Base-by-base conservation (phyloP, 345 rosid species). In the Crucihimalaya himalaica region DNA sequence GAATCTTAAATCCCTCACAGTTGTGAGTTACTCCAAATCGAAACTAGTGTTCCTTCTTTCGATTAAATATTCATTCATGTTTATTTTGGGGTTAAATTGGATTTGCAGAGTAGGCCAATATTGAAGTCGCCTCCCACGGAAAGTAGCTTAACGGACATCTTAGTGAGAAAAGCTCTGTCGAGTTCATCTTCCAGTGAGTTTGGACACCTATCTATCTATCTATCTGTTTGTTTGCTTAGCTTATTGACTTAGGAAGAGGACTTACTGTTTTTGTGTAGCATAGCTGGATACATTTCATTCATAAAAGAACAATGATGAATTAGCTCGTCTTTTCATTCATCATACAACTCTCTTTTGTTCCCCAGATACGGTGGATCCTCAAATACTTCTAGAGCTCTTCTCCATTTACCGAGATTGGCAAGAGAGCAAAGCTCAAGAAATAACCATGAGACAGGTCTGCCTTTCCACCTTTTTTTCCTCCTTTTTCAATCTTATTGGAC, bases 111-210 rank as follows among this genome's bases (percentile, higher is more conserved):
- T 51, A 76, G 78, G 51, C 99, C 97, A 39, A 87, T 95, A 68
- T 62, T 95, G 74, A 87, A 87, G 68, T 77, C 88, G 2, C 82
- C 82, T 58, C 97, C 86, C 13, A 56, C 82, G 45, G 96, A 90
- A 70, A 80, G 86, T 72, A 95, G 97, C 91, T 83, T 95, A 88
- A 89, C 97, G 54, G 99, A 95, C 72, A 95, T 95, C 80, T 84
- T 92, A 72, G 92, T 95, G 35, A 81, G 93, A 56, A 95, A 86
- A 83, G 78, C 96, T 1, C 62, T 87, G 2, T 79, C 89, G 35
- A 86, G 83, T 57, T 84, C 89, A 19, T 76, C 88, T 71, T 83
- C 82, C 8, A 83, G 97, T 89, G 63, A 75, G 77, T 82, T 54
- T 50, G 29, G 53, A 32, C 18, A 66, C 45, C 23, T 43, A 0